Evolutionary conservation across 768 basidiomycete genomes (phyloP), one percentile per base, ranked within the genome.

Genomic region (Rhizopogon roseolus): DNA sequence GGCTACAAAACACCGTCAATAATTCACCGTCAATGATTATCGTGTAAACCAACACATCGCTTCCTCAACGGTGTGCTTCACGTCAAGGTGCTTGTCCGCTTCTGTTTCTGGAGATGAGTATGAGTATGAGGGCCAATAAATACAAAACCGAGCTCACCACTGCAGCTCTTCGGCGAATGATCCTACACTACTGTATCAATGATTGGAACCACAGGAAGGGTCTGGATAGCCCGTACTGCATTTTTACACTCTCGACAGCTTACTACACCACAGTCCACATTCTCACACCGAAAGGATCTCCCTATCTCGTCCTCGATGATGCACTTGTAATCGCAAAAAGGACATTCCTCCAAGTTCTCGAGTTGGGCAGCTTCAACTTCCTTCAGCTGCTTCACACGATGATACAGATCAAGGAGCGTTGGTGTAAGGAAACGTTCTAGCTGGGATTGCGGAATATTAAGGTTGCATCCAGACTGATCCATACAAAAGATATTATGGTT

Each of bases 41-140:
- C 25, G 52, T 45, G 37, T 49, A 50, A 8, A 70, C 78, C 7
- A 64, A 89, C 90, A 91, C 94, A 97, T 97, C 3, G 93, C 94
- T 64, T 97, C 94, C 65, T 97, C 94, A 27, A 97, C 77, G 1
- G 78, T 66, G 71, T 95, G 93, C 51, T 84, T 77, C 10, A 80
- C 84, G 67, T 91, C 84, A 13, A 94, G 67, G 46, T 82, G 79
- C 56, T 79, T 82, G 65, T 94, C 91, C 10, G 85, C 79, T 55
- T 89, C 85, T 57, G 79, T 73, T 68, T 96, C 92, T 90, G 60
- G 14, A 38, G 39, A 28, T 8, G 13, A 53, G 56, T 14, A 54
- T 61, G 37, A 57, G 55, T 2, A 14, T 39, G 16, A 1, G 29
- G 17, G 16, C 25, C 19, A 22, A 41, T 8, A 5, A 56, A 29